Percentiles rank a stretch among this genome's conserved stretches.
These are phyloP conservation scores for Calonectria crousiana DNA, from an alignment of 2,329 filamentous ascomycete species.

Conservation along the genomic window DNA sequence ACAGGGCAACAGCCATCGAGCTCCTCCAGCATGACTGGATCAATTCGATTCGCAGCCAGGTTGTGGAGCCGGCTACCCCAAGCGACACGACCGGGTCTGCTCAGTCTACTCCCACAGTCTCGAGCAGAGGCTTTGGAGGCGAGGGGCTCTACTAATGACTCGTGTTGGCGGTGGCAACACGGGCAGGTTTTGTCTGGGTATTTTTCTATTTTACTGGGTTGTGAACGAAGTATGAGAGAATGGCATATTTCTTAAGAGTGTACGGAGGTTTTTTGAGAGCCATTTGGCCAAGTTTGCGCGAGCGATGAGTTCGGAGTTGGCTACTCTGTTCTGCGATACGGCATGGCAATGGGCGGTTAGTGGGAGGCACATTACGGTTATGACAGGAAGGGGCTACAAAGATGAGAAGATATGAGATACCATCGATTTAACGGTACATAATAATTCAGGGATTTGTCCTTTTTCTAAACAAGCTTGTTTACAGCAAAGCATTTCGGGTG, in stretches of 20 bases:
- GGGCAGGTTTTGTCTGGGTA: not conserved
- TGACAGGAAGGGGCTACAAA: conserved; percentile 37
- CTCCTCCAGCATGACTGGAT: conserved; percentile 95
- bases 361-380: conserved; percentile 36
- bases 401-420: conserved; percentile 35
- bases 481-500: not conserved
- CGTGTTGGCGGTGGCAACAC: not conserved
- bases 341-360: conserved; percentile 37
- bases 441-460: conserved; percentile 13
- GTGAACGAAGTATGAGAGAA: conserved; percentile 20
- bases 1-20: conserved; percentile 85
- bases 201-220: not conserved
- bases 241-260: conserved; percentile 23
- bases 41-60: conserved; percentile 72
- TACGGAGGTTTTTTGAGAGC: conserved; percentile 32
- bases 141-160: conserved; percentile 48
- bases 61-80: conserved; percentile 73
- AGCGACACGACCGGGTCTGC: conserved; percentile 65
- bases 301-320: conserved; percentile 43
- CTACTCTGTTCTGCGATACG: conserved; percentile 37
- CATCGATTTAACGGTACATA: conserved; percentile 36
- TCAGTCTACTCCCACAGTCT: conserved; percentile 51
- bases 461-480: not conserved
- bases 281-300: conserved; percentile 32
- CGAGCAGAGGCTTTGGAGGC: conserved; percentile 45